A percentile compares a stretch with the other conserved stretches of the same genome.
Conservation (phyloP, 345 rosid genomes). For the Bruguiera sexangula region DNA sequence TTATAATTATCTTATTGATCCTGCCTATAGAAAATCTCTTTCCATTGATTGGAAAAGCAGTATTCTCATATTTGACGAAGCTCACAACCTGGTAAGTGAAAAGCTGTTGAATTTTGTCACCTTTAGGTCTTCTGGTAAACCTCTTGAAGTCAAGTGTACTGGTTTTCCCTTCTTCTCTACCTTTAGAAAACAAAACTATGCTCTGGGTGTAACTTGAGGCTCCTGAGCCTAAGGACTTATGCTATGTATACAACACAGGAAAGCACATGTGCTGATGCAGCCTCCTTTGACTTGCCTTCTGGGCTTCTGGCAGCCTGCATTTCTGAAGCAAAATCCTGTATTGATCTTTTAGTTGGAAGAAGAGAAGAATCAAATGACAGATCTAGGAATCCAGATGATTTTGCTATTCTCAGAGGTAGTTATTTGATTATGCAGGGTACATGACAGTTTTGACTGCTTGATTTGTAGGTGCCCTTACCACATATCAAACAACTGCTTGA, state of each 20-base stretch:
- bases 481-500: not conserved
- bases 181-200: not conserved
- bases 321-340: slow-evolving; percentile 81
- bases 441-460: not conserved
- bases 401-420: slow-evolving; percentile 87
- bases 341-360: slow-evolving; percentile 62
- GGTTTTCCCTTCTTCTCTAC: too few species aligned
- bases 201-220: not conserved
- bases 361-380: slow-evolving; percentile 61
- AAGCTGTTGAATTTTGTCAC: slow-evolving; percentile 11
- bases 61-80: slow-evolving; percentile 90
- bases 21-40: slow-evolving; percentile 57
- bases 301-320: slow-evolving; percentile 76
- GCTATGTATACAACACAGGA: slow-evolving; percentile 52
- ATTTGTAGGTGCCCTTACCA: not conserved
- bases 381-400: slow-evolving; percentile 74
- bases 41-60: slow-evolving; percentile 60
- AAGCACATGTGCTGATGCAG: slow-evolving; percentile 88
- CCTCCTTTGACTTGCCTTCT: slow-evolving; percentile 87
- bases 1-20: slow-evolving; percentile 87
- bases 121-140: not conserved
- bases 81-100: slow-evolving; percentile 86
- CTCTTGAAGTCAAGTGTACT: not conserved
- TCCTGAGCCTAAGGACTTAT: slow-evolving; percentile 14
- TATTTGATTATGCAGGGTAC: not conserved